Conservation (phyloP, 257 asterid species). For the Solanum chiquidenum region DNA sequence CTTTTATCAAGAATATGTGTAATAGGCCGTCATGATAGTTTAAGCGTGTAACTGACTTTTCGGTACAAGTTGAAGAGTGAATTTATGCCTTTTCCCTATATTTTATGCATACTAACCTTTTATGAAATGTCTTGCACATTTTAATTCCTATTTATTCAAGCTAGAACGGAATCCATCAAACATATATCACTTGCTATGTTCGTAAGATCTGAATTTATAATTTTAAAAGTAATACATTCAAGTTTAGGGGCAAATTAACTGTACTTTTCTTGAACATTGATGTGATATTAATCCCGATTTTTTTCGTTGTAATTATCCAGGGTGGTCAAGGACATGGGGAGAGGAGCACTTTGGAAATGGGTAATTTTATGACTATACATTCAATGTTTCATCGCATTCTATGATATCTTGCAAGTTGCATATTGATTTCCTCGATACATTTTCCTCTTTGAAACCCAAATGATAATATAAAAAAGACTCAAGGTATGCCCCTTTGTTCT, state of each 20-base stretch:
- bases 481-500: background rate
- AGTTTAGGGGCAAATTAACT: background rate
- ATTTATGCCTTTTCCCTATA: too few species aligned
- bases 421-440: background rate
- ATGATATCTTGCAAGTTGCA: background rate
- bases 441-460: background rate
- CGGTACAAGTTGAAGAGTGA: too few species aligned
- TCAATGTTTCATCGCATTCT: background rate
- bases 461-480: background rate
- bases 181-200: background rate
- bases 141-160: background rate
- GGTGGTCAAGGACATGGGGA: constrained; percentile 99
- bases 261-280: background rate
- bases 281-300: background rate
- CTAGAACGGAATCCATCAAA: background rate
- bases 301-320: constrained; percentile 15
- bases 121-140: background rate
- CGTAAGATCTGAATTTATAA: background rate
- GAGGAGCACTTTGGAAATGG: constrained; percentile 99
- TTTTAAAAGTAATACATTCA: background rate
- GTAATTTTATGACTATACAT: constrained; percentile 29
- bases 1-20: too few species aligned
- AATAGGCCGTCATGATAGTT: too few species aligned
- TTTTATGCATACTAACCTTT: background rate
- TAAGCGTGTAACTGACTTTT: too few species aligned